Percentiles rank a stretch among this genome's conserved stretches.
These are phyloP conservation scores for Hyaloscypha hepaticicola DNA, from an alignment of 495 filamentous ascomycete species.

Conservation along the genomic window DNA sequence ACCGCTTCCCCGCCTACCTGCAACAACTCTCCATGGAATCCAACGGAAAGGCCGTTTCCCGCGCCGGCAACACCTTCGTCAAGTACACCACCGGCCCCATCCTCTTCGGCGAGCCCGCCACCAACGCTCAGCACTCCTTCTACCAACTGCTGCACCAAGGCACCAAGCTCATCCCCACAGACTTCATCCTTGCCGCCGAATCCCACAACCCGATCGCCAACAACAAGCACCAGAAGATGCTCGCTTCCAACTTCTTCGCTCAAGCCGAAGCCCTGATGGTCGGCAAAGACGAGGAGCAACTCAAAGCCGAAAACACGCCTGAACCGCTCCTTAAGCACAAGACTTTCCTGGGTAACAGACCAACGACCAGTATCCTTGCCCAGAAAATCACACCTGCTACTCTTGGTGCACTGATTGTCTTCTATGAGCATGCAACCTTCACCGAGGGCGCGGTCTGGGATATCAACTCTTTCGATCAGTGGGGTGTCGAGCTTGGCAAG, in stretches of 20 bases:
- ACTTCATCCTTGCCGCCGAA: conserved; percentile 95
- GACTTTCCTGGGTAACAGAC: conserved; percentile 96
- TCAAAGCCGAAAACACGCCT: conserved; percentile 83
- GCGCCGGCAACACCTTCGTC: conserved; percentile 75
- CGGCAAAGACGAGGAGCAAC: conserved; percentile 88
- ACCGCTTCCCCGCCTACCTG: conserved; percentile 97
- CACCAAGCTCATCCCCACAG: conserved; percentile 96
- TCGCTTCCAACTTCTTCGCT: conserved; percentile 97
- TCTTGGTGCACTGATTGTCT: conserved; percentile 91
- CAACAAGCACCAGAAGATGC: conserved; percentile 97
- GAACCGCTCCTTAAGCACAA: conserved; percentile 92
- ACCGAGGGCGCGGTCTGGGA: conserved; percentile 98
- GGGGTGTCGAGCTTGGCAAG: conserved; percentile 98
- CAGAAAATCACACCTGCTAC: conserved; percentile 93
- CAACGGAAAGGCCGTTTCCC: conserved; percentile 96
- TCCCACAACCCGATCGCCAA: conserved; percentile 92
- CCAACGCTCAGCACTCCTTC: conserved; percentile 99
- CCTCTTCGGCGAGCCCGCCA: conserved; percentile 96
- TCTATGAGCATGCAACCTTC: conserved; percentile 98
- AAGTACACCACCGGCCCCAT: conserved; percentile 96
- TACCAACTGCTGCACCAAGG: conserved; percentile 99
- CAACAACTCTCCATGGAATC: conserved; percentile 99
- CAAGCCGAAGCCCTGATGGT: conserved; percentile 99
- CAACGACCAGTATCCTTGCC: conserved; percentile 91
- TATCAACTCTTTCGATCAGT: conserved; percentile 99